A percentile compares a stretch with the other conserved stretches of the same genome.
phyloP scores from a whole-genome alignment of 148 eudicot species.

The Camellia japonica region DNA sequence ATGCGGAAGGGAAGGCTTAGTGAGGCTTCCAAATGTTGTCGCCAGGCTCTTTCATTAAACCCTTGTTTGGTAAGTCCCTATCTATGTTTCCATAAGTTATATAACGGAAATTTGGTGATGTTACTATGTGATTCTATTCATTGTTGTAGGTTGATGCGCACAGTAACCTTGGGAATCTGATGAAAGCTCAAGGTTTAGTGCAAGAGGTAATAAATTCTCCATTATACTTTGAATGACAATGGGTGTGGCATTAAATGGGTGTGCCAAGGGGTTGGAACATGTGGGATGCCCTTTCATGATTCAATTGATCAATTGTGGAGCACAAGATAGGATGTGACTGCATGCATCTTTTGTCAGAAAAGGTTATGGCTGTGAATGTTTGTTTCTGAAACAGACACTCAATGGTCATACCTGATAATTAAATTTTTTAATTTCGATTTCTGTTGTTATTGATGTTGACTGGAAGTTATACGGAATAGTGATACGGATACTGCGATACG shows the following conservation, averaged over 20 bases:
- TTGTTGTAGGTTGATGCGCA: slow-evolving; percentile 81
- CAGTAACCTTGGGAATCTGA: slow-evolving; percentile 81
- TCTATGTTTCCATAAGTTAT: background rate
- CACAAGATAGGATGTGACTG: too few species aligned
- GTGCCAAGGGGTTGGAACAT: background rate
- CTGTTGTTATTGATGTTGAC: background rate
- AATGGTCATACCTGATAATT: background rate
- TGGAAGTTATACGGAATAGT: background rate
- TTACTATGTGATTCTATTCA: slow-evolving; percentile 2
- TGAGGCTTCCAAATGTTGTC: slow-evolving; percentile 89
- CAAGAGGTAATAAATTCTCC: slow-evolving; percentile 58
- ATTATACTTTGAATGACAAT: background rate
- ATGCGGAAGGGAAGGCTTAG: slow-evolving; percentile 74
- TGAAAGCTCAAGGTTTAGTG: slow-evolving; percentile 86
- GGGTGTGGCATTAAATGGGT: background rate
- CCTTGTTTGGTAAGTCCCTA: slow-evolving; percentile 59
- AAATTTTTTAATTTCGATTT: background rate
- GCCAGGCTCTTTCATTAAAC: slow-evolving; percentile 80
- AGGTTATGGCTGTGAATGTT: background rate
- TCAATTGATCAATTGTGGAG: background rate
- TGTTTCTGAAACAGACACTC: background rate
- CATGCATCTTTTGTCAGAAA: background rate
- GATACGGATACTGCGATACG: too few species aligned
- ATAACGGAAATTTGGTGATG: slow-evolving; percentile 4
- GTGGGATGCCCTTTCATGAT: background rate